These are phyloP conservation scores for Fusarium robinianum DNA, from an alignment of 2,329 filamentous ascomycete genomes.

Conservation along the genomic window DNA sequence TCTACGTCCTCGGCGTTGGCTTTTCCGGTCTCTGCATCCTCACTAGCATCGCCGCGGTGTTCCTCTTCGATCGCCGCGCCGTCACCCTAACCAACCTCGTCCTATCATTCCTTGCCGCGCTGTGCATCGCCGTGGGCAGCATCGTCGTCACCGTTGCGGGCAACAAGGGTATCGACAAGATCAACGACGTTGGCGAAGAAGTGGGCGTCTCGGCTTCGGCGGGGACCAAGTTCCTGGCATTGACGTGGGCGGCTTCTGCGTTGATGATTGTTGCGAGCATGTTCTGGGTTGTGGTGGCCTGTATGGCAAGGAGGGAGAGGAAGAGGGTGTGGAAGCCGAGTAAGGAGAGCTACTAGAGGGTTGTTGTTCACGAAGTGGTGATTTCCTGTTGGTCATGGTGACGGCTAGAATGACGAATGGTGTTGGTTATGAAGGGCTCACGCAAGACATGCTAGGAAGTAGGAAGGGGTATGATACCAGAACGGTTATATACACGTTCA, in stretches of 20 bases:
- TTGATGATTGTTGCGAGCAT: constrained; percentile 47
- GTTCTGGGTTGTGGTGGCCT: constrained; percentile 49
- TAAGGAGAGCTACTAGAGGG: constrained; percentile 37
- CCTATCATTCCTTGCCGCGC: constrained; percentile 43
- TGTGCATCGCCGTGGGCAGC: constrained; percentile 48
- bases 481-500: constrained; percentile 21
- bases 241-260: constrained; percentile 54
- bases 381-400: background rate
- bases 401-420: constrained; percentile 22
- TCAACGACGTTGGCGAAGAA: constrained; percentile 50
- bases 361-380: background rate
- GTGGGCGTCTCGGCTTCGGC: constrained; percentile 50
- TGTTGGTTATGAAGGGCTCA: constrained; percentile 4
- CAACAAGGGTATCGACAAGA: constrained; percentile 46
- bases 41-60: constrained; percentile 42
- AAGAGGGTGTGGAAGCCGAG: constrained; percentile 35
- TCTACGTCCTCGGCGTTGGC: constrained; percentile 52
- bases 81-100: constrained; percentile 45
- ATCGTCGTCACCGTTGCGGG: constrained; percentile 49
- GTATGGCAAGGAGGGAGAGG: constrained; percentile 35
- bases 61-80: constrained; percentile 36
- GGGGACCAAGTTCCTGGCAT: constrained; percentile 50
- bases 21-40: constrained; percentile 52
- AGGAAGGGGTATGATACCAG: constrained; percentile 28
- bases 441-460: constrained; percentile 2